These are phyloP conservation scores for Discostella stelligeroides DNA, from an alignment of 108 stramenopile genomes.

Conservation along the genomic window DNA sequence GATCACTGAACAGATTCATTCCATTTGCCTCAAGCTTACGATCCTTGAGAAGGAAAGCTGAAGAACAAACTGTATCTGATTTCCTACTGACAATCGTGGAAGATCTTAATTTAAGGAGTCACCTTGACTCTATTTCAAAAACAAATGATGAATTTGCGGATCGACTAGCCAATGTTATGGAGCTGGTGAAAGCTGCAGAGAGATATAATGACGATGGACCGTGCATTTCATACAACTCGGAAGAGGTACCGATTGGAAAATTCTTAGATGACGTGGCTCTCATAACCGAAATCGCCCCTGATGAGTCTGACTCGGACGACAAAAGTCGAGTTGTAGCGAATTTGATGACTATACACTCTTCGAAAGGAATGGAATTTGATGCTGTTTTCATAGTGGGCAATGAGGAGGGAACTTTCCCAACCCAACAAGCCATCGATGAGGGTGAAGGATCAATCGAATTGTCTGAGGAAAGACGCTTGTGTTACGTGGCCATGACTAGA, in stretches of 20 bases:
- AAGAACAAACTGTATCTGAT: constrained; percentile 45
- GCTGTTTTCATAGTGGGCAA: constrained; percentile 90
- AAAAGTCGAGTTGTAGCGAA: constrained; percentile 64
- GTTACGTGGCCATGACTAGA: constrained; percentile 94
- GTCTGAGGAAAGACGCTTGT: constrained; percentile 86
- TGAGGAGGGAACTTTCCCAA: too few relatives aligned
- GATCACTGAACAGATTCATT: constrained; percentile 57
- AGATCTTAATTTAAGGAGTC: constrained; percentile 55
- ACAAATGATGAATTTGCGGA: constrained; percentile 71
- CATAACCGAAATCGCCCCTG: constrained; percentile 69
- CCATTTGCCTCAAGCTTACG: constrained; percentile 64
- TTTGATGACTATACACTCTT: constrained; percentile 91
- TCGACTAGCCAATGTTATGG: constrained; percentile 67
- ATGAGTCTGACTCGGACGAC: constrained; percentile 31
- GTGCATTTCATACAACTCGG: constrained; percentile 26
- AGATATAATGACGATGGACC: constrained; percentile 63
- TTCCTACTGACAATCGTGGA: constrained; percentile 60
- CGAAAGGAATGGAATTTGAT: constrained; percentile 94
- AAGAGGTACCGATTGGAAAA: constrained; percentile 55
- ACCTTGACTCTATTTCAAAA: constrained; percentile 77
- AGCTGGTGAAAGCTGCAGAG: constrained; percentile 66
- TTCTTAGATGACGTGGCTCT: constrained; percentile 84
- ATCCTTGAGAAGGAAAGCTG: constrained; percentile 47
- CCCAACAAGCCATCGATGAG: too few relatives aligned
- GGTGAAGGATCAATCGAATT: constrained; percentile 71